Conservation (phyloP, 345 rosid species). For the Linum lewisii region DNA sequence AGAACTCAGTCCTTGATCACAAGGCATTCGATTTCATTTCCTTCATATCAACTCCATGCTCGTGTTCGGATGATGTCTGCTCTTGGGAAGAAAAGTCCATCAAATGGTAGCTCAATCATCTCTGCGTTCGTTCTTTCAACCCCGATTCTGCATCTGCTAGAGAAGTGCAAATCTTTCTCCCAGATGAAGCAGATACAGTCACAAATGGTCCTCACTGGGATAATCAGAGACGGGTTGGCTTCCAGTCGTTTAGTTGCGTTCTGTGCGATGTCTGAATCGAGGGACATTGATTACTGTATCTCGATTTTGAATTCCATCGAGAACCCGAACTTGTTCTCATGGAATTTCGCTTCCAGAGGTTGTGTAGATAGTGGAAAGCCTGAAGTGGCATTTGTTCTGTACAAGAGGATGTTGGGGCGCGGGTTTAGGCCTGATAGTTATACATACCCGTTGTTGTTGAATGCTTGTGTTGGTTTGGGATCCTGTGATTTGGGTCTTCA, state of each 20-base stretch:
- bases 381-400: slow-evolving; percentile 32
- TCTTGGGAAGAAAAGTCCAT: slow-evolving; percentile 29
- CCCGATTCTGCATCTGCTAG: slow-evolving; percentile 49
- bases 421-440: slow-evolving; percentile 53
- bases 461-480: slow-evolving; percentile 39
- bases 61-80: slow-evolving; percentile 27
- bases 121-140: slow-evolving; percentile 37
- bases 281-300: slow-evolving; percentile 45
- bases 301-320: slow-evolving; percentile 33
- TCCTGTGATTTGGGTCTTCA: slow-evolving; percentile 34
- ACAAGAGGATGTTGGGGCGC: slow-evolving; percentile 52
- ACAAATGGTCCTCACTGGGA: slow-evolving; percentile 45
- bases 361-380: slow-evolving; percentile 37
- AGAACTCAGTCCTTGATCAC: slow-evolving; percentile 19
- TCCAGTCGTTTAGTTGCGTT: slow-evolving; percentile 60
- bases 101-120: slow-evolving; percentile 33
- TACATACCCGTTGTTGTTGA: slow-evolving; percentile 62
- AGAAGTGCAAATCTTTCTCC: slow-evolving; percentile 39
- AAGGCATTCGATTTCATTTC: slow-evolving; percentile 11
- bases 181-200: slow-evolving; percentile 72
- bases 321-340: slow-evolving; percentile 45
- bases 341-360: slow-evolving; percentile 72
- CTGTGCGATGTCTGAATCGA: slow-evolving; percentile 48
- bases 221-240: slow-evolving; percentile 42
- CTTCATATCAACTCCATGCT: slow-evolving; percentile 16